Evolutionary conservation across 257 asterid species (phyloP), one percentile per base, ranked within the genome.

Genomic region (Lithospermum erythrorhizon): DNA sequence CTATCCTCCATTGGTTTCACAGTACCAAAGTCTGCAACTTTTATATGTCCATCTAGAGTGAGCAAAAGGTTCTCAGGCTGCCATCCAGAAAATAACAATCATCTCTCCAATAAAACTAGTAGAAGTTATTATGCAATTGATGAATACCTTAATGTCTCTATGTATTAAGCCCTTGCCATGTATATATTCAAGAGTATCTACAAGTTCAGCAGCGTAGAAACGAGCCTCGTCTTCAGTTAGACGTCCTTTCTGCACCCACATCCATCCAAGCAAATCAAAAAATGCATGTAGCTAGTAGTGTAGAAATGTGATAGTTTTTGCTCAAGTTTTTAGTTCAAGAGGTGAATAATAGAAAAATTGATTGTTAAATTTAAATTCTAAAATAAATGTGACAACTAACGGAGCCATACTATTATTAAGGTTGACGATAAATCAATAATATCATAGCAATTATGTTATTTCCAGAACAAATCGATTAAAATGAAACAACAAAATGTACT

Each of bases 11-110:
- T 89, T 29, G 97, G 97, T 82, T 89, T 93, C 57, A 93, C 99
- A 45, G 97, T 93, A 58, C 99, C 99, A 72, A 93, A 93, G 80
- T 93, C 99, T n/a, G 96, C 99, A 76, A 93, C 80, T 73, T 93
- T 93, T 68, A 93, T 82, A 69, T 93, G 99, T 57, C 99, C 99
- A 65, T 89, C 99, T 18, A 79, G 56, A 62, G 87, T 83, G 71
- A 93, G 95, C 49, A 93, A 86, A 83, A 93, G 85, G 65, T 93
- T 93, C 78, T 93, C 99, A 19, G 99, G 99, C 97, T 93, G 89
- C 64, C 79, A 74, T 66, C 70, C 55, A 59, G 70, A 27, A 63
- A 76, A 72, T 63, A 62, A 24, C 75, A 57, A 87, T 80, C 49
- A 78, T 71, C 58, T 30, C 15, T 59, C 49, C 3, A 14, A 14